Evolutionary conservation across 192 early-diverging fungal genomes (phyloP).

Genomic region (Backusella luteola): DNA sequence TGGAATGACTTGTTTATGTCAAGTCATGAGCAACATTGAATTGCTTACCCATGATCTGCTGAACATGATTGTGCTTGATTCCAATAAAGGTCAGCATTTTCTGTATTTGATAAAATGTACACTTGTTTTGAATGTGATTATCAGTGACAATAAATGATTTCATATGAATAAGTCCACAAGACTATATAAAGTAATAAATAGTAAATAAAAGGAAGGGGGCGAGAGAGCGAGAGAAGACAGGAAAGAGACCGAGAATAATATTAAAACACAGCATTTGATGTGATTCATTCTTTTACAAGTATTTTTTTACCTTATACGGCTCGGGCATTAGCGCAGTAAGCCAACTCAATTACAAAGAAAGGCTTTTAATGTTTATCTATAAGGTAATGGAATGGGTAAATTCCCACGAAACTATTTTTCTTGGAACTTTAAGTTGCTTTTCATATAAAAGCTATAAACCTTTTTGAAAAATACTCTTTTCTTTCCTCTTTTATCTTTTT

Average conservation of each 20-base stretch:
- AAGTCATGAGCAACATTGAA: background rate
- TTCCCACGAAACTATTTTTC: background rate
- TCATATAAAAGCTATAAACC: background rate
- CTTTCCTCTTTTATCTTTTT: background rate
- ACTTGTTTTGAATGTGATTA: background rate
- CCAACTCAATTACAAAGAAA: conserved; percentile 16
- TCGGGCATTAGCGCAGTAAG: background rate
- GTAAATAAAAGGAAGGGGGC: background rate
- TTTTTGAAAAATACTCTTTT: background rate
- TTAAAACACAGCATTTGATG: conserved; percentile 9
- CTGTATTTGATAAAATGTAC: conserved; percentile 22
- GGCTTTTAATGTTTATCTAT: background rate
- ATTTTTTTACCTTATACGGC: conserved; percentile 7
- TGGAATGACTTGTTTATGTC: background rate
- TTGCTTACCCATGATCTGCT: conserved; percentile 15
- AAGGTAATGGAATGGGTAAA: conserved; percentile 9
- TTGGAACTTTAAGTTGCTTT: background rate
- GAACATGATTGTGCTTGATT: conserved; percentile 13
- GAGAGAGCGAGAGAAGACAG: background rate
- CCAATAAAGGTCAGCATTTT: conserved; percentile 22
- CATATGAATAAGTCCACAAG: background rate
- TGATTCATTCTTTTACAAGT: background rate
- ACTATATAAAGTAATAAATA: conserved; percentile 6
- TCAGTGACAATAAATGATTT: background rate
- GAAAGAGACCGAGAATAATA: background rate